These are phyloP conservation scores for Bretziella fagacearum DNA, from an alignment of 2,329 filamentous ascomycete species.

Conservation along the genomic window DNA sequence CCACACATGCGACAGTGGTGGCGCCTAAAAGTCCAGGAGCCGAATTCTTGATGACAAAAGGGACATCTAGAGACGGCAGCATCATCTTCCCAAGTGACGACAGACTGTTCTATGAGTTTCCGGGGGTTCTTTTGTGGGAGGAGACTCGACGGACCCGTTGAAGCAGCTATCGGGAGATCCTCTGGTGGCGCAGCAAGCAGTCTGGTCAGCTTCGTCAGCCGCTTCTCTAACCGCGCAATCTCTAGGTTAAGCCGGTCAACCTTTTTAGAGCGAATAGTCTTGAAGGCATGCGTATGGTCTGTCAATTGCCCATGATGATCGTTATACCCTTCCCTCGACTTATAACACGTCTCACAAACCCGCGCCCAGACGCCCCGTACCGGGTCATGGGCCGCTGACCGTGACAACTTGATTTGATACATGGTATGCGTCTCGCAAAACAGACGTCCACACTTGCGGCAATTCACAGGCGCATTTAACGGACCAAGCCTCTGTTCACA, in stretches of 20 bases:
- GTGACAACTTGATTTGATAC: conserved; percentile 97
- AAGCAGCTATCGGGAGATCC: conserved; percentile 32
- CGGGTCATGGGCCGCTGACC: conserved; percentile 77
- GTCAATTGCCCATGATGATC: conserved; percentile 58
- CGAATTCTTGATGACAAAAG: conserved; percentile 92
- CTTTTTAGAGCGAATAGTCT: conserved; percentile 51
- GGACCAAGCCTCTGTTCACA: conserved; percentile 63
- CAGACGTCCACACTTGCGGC: conserved; percentile 75
- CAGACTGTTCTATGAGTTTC: conserved; percentile 71
- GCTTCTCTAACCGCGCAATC: conserved; percentile 76
- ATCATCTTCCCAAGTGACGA: conserved; percentile 94
- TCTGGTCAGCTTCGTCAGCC: conserved; percentile 76
- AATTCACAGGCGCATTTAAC: conserved; percentile 75
- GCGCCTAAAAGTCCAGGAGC: conserved; percentile 76
- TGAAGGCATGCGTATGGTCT: conserved; percentile 58
- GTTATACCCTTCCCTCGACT: conserved; percentile 88
- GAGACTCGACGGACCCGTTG: conserved; percentile 37
- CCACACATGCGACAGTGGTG: conserved; percentile 94
- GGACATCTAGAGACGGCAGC: conserved; percentile 63
- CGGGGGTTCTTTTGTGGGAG: conserved; percentile 56
- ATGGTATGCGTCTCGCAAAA: conserved; percentile 98
- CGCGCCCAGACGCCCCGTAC: conserved; percentile 81
- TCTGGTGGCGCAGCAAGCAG: conserved; percentile 60
- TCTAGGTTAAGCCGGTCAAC: conserved; percentile 80
- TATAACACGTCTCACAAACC: conserved; percentile 98